Conservation (phyloP, 2,329 filamentous ascomycete species). For the Neonectria hederae region DNA sequence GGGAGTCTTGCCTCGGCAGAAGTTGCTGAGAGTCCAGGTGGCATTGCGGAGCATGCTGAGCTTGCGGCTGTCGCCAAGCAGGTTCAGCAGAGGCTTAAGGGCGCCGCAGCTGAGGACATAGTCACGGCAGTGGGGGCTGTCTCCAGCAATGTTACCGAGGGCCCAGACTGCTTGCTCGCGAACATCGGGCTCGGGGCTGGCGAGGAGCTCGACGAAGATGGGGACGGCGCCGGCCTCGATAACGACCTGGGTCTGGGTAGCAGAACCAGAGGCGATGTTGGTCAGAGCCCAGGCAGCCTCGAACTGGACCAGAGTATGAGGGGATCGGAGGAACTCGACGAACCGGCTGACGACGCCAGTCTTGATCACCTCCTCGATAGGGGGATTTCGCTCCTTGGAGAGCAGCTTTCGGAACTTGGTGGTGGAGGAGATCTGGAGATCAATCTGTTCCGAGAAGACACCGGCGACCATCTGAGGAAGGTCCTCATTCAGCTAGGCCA, state of each 20-base stretch:
- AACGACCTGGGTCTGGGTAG: conserved; percentile 96
- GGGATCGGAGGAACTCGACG: conserved; percentile 97
- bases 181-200: conserved; percentile 96
- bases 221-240: conserved; percentile 98
- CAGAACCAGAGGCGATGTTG: conserved; percentile 98
- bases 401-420: conserved; percentile 98
- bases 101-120: conserved; percentile 94
- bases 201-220: conserved; percentile 96
- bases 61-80: conserved; percentile 97
- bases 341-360: conserved; percentile 97
- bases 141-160: conserved; percentile 97
- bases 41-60: conserved; percentile 99
- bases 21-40: conserved; percentile 99
- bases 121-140: conserved; percentile 96
- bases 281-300: conserved; percentile 99
- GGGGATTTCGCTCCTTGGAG: conserved; percentile 98
- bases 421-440: conserved; percentile 95
- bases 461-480: conserved; percentile 98
- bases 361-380: conserved; percentile 99
- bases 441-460: conserved; percentile 98
- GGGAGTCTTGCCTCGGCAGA: conserved; percentile 98
- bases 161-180: conserved; percentile 99
- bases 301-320: conserved; percentile 97
- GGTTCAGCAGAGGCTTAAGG: conserved; percentile 85
- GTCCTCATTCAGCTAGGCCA: conserved; percentile 87